phyloP scores from a whole-genome alignment of 805 yeast species.

The Metschnikowia peoriensis region DNA sequence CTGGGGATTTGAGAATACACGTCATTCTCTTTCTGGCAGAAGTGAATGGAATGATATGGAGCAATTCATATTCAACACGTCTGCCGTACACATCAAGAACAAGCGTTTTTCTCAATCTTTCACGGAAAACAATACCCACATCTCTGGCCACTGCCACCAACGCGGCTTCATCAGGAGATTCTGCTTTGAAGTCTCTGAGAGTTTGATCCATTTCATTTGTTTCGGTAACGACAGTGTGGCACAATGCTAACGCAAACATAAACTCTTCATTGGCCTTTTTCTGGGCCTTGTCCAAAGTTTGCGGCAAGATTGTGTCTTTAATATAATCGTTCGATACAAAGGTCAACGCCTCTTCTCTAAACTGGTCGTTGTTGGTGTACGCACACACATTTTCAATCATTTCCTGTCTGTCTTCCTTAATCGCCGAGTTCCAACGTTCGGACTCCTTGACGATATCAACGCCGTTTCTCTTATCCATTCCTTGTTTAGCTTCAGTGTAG shows the following conservation, averaged over 20 bases:
- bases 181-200: conserved; percentile 61
- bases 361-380: conserved; percentile 43
- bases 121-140: conserved; percentile 62
- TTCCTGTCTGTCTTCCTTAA: conserved; percentile 45
- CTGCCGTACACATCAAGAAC: conserved; percentile 46
- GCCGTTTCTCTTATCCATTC: conserved; percentile 75
- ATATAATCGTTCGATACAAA: conserved; percentile 62
- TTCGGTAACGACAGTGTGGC: conserved; percentile 75
- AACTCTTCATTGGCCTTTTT: conserved; percentile 52
- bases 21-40: conserved; percentile 80
- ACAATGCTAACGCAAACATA: conserved; percentile 64
- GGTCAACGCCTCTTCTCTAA: conserved; percentile 46
- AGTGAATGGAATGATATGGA: conserved; percentile 61
- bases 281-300: conserved; percentile 32
- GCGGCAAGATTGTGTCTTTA: conserved; percentile 46
- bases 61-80: conserved; percentile 43
- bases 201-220: conserved; percentile 29
- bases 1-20: conserved; percentile 51
- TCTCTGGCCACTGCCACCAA: conserved; percentile 75
- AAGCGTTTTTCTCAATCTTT: conserved; percentile 49
- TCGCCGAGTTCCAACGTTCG: conserved; percentile 52
- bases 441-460: conserved; percentile 67
- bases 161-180: conserved; percentile 83
- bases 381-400: conserved; percentile 48
- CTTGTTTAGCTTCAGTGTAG: conserved; percentile 80